Base-by-base conservation (phyloP, 176 grass and related monocot genomes). In the Carex cristatella region DNA sequence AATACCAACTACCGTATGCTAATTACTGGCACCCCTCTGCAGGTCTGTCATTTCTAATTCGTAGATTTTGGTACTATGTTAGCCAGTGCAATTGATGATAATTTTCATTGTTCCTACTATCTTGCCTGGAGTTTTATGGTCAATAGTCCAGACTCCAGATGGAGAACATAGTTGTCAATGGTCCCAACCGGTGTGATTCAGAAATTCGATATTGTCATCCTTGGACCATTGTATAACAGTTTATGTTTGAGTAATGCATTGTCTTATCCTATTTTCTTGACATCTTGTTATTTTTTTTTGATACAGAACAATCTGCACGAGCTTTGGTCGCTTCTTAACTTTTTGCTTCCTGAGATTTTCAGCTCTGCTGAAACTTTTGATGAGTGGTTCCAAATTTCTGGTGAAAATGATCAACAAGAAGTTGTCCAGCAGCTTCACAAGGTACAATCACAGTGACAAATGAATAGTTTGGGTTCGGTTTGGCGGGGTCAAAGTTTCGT, bases 371-470 rank as follows among this genome's bases (percentile, higher is more conserved):
- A 99, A 84, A 99, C 96, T 30, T 99, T 99, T 86, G 96, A 99
- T 88, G 87, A 94, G 61, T 99, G 96, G 96, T 99, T 99, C 62
- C 96, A 99, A 91, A 99, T 99, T 84, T 95, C 96, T 51, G 93
- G 96, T 7, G 96, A 99, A 87, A 92, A 94, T 81, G 96, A 99
- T 89, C 91, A 99, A 59, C 96, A 99, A 38, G 96, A 99, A 85
- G 96, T 99, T 86, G 91, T 99, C 57, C 96, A 99, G 85, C 96
- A 99, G 91, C 96, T 99, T 86, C 96, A 99, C 74, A 99, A 99
- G 93, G 96, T 98, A 51, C 27, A 71, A 5, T 10, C 23, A 23
- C 23, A 23, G 23, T 23, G 23, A 23, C 23, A 23, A 23, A 23
- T 23, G 23, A 23, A 23, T 23, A 23, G 23, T 23, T 23, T 23